Conservation (phyloP, 2,329 filamentous ascomycete species). For the Aspergillus carbonarius region DNA sequence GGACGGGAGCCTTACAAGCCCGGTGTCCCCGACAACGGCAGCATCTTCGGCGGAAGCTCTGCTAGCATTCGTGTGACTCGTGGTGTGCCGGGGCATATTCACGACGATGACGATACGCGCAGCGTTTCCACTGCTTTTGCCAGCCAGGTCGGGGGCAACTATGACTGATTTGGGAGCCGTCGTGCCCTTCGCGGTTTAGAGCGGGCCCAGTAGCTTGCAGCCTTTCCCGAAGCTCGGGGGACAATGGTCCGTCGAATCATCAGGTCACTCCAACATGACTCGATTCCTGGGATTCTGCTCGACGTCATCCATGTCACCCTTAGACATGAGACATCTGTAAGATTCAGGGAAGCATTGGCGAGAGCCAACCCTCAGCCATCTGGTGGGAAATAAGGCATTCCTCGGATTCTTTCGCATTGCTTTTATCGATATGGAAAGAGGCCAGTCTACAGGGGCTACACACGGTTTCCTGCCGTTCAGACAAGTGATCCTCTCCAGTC, state of each 20-base stretch:
- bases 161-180: conserved; percentile 52
- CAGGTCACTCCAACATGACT: conserved; percentile 15
- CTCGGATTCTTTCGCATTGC: conserved; percentile 7
- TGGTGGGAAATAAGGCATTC: conserved; percentile 12
- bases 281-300: conserved; percentile 14
- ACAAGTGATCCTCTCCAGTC: conserved; percentile 8
- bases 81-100: conserved; percentile 40
- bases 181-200: conserved; percentile 11
- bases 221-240: conserved; percentile 13
- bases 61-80: conserved; percentile 51
- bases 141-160: conserved; percentile 77
- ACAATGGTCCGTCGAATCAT: conserved; percentile 16
- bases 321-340: conserved; percentile 15
- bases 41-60: conserved; percentile 65
- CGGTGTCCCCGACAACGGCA: conserved; percentile 56
- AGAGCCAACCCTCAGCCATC: conserved; percentile 12
- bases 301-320: conserved; percentile 11
- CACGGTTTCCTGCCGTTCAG: not conserved
- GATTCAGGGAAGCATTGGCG: conserved; percentile 15
- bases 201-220: conserved; percentile 15
- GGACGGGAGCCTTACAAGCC: conserved; percentile 60
- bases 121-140: conserved; percentile 96
- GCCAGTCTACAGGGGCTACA: conserved; percentile 3
- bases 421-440: conserved; percentile 15
- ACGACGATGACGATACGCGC: conserved; percentile 86